Base-by-base conservation (phyloP, 495 filamentous ascomycete species). In the Aspergillus ellipticus region DNA sequence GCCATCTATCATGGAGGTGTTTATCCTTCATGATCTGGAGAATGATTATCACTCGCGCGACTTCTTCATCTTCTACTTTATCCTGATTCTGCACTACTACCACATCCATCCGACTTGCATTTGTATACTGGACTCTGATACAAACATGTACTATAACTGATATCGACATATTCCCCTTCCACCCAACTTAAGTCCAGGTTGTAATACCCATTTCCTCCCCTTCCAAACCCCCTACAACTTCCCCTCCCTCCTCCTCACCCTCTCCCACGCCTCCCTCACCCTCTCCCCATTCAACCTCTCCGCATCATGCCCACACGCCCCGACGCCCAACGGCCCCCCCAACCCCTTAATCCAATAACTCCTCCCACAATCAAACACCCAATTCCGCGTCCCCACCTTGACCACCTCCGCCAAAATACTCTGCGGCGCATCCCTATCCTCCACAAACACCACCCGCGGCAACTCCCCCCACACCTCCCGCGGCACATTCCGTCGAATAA, bases 261-360 rank as follows among this genome's bases (percentile, higher is more conserved):
- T 60, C 16, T 53, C 49, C 31, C 60, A 68, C n/a, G 65, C 57
- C 29, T 60, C 54, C 15, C 39, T 56, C 29, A 66, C 59, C 17
- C 70, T 62, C 21, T 45, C 49, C n/a, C 47, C 20, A 48, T 67
- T 68, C 16, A 71, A 41, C 19, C 35, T 54, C 37, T 71, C 65
- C n/a, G 59, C 62, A 55, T 73, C 62, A 26, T 57, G 51, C 31
- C 63, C 65, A 53, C 65, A 67, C 8, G 55, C 54, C 11, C 56
- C 53, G 10, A 73, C 55, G 50, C 67, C 71, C 55, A 73, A 58
- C 5, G 68, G 65, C 0, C 70, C 70, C 3, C 67, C 61, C 0
- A 70, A 53, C 29, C 68, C 65, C 37, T 65, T 68, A 39, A 73
- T 31, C 70, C 70, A 73, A 46, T 71, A 73, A 16, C 68, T 71